Base-by-base conservation (phyloP, 164 flowering plant genomes). In the Magnolia changhungtana region DNA sequence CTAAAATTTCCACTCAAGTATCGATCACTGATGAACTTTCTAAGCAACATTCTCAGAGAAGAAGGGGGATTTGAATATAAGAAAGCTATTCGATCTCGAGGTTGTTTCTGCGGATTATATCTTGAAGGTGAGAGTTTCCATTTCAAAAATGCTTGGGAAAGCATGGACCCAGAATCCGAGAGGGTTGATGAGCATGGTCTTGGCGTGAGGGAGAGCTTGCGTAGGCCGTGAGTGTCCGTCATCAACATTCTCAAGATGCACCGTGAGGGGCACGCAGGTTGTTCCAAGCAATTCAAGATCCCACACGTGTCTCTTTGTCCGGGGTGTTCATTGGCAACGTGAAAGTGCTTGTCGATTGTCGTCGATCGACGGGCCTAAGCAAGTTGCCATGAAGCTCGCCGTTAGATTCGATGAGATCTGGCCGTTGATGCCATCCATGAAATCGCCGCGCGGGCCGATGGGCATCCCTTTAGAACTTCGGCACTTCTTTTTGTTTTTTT, bases 101-200 rank as follows among this genome's bases (percentile, higher is more conserved):
- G 93, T 96, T 81, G 92, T 88, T 70, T 86, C 98, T 4, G 97
- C 99, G 45, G 99, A 96, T 89, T 96, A 94, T 82, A 85, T 94
- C 82, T 75, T 88, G 80, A 91, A 90, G 84, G 92, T 91, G 13
- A 97, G 95, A 18, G 98, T 94, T 74, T 90, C 98, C 45, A 96
- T 80, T 96, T 96, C 86, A 90, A 89, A 75, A 94, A 94, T 88
- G 99, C 96, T 13, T 96, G 99, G 99, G 99, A 96, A 80, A 89
- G 89, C 84, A 81, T 96, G 91, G 97, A 80, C 13, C 82, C 90
- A 2, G 97, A 92, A 68, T 78, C 67, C 79, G 99, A 96, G 80
- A 84, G 89, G 67, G 89, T 90, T 29, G 98, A 94, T 76, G 99
- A 96, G 76, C 94, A 96, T 83, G 98, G 95, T 64, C 97, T 96